Percentiles rank a stretch among this genome's conserved stretches.
Evolutionary conservation across 345 rosid genomes (phyloP).

Genomic region (Ricinus communis): DNA sequence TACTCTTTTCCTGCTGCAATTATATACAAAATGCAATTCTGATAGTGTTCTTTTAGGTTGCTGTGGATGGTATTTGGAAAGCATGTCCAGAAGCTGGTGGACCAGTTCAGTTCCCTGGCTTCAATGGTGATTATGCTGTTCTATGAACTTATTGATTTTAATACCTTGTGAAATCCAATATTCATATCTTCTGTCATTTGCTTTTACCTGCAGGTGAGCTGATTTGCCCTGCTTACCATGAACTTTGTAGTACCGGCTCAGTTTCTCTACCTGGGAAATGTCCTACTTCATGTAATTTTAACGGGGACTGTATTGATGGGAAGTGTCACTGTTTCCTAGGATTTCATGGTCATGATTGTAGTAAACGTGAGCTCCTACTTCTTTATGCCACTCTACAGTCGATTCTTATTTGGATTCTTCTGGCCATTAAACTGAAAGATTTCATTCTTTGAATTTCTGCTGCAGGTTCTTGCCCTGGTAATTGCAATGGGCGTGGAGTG

Average conservation of each 20-base stretch:
- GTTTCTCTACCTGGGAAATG: slow-evolving; percentile 72
- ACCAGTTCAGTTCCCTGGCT: slow-evolving; percentile 82
- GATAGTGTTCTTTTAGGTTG: slow-evolving; percentile 52
- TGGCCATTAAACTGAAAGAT: not conserved
- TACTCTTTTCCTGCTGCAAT: slow-evolving; percentile 1
- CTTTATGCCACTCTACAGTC: slow-evolving; percentile 3
- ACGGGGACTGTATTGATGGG: slow-evolving; percentile 94
- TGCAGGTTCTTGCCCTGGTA: slow-evolving; percentile 83
- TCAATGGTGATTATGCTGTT: slow-evolving; percentile 57
- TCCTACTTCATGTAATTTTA: slow-evolving; percentile 71
- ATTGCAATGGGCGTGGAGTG: slow-evolving; percentile 77
- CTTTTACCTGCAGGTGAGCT: slow-evolving; percentile 68
- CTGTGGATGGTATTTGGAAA: slow-evolving; percentile 97
- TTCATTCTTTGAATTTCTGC: slow-evolving; percentile 13
- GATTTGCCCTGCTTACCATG: slow-evolving; percentile 86
- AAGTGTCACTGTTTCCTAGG: slow-evolving; percentile 87
- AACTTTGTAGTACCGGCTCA: slow-evolving; percentile 63
- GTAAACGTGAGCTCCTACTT: slow-evolving; percentile 58
- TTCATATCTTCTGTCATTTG: slow-evolving; percentile 9
- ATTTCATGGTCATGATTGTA: slow-evolving; percentile 85
- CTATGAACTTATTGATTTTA: not conserved
- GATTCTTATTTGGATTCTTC: not conserved
- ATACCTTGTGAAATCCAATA: not conserved
- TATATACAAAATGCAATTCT: slow-evolving; percentile 1
- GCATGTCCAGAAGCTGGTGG: slow-evolving; percentile 87